Base-by-base conservation (phyloP, 148 eudicot species). In the Polygonum aviculare region DNA sequence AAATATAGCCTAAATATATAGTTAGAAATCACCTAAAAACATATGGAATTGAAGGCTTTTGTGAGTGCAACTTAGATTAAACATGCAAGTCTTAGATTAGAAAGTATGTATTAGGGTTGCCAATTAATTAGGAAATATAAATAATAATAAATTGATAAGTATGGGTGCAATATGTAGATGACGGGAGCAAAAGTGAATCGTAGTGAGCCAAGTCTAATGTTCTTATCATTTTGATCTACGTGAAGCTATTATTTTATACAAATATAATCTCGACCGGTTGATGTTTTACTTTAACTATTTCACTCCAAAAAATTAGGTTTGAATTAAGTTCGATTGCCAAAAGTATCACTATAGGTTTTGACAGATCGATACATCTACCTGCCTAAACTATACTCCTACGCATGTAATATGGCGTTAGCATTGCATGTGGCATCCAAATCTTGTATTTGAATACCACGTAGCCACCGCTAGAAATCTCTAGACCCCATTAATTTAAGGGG, bases 141-240 rank as follows among this genome's bases (percentile, higher is more conserved):
- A 0, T n/a, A 55, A 19, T 2, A 62, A 4, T 6, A 65, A 35
- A 12, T 35, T 35, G 71, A 65, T 65, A 35, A 36, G 71, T 33
- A 65, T 65, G 71, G 71, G 21, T 1, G 71, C 40, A 33, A 65
- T 7, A 44, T 44, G 8, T 6, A 36, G 71, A 4, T 65, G 40
- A 65, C 71, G 44, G 16, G 4, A 65, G 18, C 41, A 65, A 65
- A 4, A 15, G 15, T 65, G 19, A 36, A 33, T 5, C 41, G n/a
- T 36, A 65, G 71, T 36, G 14, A 65, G 15, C 71, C 71, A 65
- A 62, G 69, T 62, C 69, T 62, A 26, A 62, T 22, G n/a, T 65
- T 65, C 71, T 65, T 65, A 65, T 65, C 71, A 36, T 31, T 11
- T 62, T 22, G 69, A 62, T 31, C 11, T 62, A 62, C 16, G 71